Percentiles rank a stretch among this genome's conserved stretches.
These are phyloP conservation scores for Lipomyces kockii DNA, from an alignment of 805 yeast species.

Conservation along the genomic window DNA sequence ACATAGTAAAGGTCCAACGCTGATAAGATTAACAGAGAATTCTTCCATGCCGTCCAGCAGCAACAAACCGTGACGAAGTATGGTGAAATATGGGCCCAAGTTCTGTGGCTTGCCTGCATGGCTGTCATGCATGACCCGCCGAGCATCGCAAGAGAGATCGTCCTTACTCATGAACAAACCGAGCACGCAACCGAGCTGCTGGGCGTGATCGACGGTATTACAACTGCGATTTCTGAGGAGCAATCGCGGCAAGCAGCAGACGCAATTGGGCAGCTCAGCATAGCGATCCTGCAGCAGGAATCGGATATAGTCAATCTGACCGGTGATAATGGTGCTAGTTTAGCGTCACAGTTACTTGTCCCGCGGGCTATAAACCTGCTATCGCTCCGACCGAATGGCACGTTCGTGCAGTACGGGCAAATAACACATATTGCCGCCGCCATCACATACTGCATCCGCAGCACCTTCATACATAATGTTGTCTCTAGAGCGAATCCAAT, in stretches of 20 bases:
- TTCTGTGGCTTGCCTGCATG: conserved; percentile 4
- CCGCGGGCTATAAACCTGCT: no score
- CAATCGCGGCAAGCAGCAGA: neutral
- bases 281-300: neutral
- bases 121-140: neutral
- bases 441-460: neutral
- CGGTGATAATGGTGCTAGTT: neutral
- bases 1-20: neutral
- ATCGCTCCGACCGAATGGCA: neutral
- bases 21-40: neutral
- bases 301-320: neutral
- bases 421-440: neutral
- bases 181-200: neutral
- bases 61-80: neutral
- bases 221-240: neutral
- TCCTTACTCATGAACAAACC: neutral
- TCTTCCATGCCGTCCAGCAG: conserved; percentile 2
- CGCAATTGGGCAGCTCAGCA: neutral
- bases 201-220: neutral
- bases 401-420: neutral
- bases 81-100: neutral
- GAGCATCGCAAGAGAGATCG: neutral
- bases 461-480: neutral
- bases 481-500: neutral
- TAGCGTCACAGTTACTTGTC: neutral